Evolutionary conservation across 1,284 basidiomycete genomes (phyloP).

Genomic region (Naganishia sp.): DNA sequence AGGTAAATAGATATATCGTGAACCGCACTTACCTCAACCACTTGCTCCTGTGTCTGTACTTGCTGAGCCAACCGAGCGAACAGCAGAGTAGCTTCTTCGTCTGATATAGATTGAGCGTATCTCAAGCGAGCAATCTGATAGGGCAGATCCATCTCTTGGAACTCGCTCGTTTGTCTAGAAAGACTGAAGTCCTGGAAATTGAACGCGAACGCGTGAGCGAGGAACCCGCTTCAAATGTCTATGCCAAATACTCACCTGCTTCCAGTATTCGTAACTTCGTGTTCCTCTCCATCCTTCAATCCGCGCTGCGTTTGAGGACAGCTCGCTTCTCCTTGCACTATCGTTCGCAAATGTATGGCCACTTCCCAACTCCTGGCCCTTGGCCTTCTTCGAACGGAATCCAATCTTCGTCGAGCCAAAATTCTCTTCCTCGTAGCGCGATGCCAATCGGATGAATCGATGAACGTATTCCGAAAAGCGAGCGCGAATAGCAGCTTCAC

Average conservation of each 20-base stretch:
- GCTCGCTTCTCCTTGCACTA: constrained; percentile 60
- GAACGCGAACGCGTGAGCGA: neutral
- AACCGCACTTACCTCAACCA: constrained; percentile 70
- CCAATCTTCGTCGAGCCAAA: constrained; percentile 67
- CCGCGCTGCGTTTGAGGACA: constrained; percentile 67
- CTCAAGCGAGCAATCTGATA: constrained; percentile 73
- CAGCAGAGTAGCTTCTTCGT: constrained; percentile 71
- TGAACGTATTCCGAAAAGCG: constrained; percentile 74
- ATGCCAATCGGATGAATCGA: constrained; percentile 72
- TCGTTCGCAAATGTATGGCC: constrained; percentile 72
- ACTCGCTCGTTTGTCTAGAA: constrained; percentile 59
- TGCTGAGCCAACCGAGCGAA: constrained; percentile 70
- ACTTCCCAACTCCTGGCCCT: constrained; percentile 61
- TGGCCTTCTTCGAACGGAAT: constrained; percentile 54
- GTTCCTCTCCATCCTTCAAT: constrained; percentile 79
- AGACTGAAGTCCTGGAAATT: constrained; percentile 7
- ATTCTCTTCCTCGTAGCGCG: constrained; percentile 74
- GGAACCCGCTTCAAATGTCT: no score
- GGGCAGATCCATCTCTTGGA: constrained; percentile 63
- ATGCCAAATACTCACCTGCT: constrained; percentile 56
- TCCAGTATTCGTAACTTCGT: constrained; percentile 65
- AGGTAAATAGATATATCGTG: neutral
- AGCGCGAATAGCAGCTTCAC: constrained; percentile 73
- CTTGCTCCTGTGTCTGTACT: constrained; percentile 77
- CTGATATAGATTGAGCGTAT: constrained; percentile 62